Percentiles rank a stretch among this genome's conserved stretches.
These are phyloP conservation scores for Fusarium nelsonii DNA, from an alignment of 2,329 filamentous ascomycete genomes.

Conservation along the genomic window DNA sequence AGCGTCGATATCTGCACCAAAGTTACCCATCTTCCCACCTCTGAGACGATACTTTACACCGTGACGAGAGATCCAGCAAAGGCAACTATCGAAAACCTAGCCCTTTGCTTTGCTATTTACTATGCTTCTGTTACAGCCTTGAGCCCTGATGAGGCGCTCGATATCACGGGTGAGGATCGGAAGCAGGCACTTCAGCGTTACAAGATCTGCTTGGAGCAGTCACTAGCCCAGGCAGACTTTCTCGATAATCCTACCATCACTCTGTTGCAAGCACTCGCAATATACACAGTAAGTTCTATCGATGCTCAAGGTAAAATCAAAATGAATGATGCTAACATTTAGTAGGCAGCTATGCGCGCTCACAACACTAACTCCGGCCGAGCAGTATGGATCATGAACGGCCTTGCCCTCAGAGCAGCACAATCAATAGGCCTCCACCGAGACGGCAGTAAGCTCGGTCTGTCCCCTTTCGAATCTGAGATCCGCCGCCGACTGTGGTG, in stretches of 20 bases:
- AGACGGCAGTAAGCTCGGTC: conserved; percentile 59
- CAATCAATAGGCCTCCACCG: conserved; percentile 67
- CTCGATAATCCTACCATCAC: conserved; percentile 55
- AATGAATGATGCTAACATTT: not conserved
- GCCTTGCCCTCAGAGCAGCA: conserved; percentile 60
- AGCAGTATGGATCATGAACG: conserved; percentile 57
- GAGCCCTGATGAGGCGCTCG: conserved; percentile 52
- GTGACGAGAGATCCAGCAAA: conserved; percentile 48
- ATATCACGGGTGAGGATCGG: conserved; percentile 43
- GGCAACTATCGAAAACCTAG: conserved; percentile 48
- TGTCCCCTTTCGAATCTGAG: conserved; percentile 67
- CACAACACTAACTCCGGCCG: conserved; percentile 49
- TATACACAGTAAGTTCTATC: conserved; percentile 53
- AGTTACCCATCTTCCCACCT: conserved; percentile 48
- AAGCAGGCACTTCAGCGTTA: conserved; percentile 46
- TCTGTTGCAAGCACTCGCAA: conserved; percentile 53
- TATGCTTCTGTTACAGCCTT: conserved; percentile 60
- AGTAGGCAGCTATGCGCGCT: conserved; percentile 48
- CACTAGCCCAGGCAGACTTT: conserved; percentile 55
- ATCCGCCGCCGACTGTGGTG: conserved; percentile 69
- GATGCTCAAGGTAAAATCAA: not conserved
- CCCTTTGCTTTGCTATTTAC: conserved; percentile 64
- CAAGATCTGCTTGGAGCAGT: conserved; percentile 54
- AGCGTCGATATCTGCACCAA: conserved; percentile 49
- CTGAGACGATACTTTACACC: conserved; percentile 52